Base-by-base conservation (phyloP, 164 flowering plant species). In the Litsea cubeba region DNA sequence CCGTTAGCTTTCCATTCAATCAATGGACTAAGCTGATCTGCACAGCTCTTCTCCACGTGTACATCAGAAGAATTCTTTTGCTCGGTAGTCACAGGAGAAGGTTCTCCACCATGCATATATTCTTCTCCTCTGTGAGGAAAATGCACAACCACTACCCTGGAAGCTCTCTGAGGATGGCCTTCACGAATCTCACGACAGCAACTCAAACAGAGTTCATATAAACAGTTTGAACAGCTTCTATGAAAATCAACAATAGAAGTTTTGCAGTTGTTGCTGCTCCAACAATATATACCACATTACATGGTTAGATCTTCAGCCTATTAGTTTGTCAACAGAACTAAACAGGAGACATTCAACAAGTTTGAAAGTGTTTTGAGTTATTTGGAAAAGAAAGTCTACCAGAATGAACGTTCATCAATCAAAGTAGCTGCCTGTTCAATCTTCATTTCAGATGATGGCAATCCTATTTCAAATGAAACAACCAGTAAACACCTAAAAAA, bases 231-330 rank as follows among this genome's bases (percentile, higher is more conserved):
- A 75, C 96, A 91, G 80, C 84, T 85, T 78, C 93, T 82, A 65
- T 86, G 88, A 17, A 79, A 82, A 72, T 88, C 93, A 79, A 84
- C 70, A 20, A 91, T 87, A 5, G 96, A 87, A 62, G 96, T 88
- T 73, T 65, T 78, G 80, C 96, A 91, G 67, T 75, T 79, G 80
- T 89, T 62, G 64, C 96, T 90, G 88, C 74, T 64, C 75, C 79
- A 74, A 68, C 46, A 40, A 8, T 8, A 40, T 40, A 40, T 28
- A 64, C 23, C 14, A 69, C 30, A 65, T 5, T 15, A 46, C 15
- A 65, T 23, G 68, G 40, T 69, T 58, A 76, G 71, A 22, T 22
- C 57, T 18, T 66, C 46, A 66, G 32, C 65, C 54, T 40, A 60
- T 12, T 67, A 46, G n/a, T 1, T 20, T 5, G 4, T 60, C 46